phyloP scores from a whole-genome alignment of 495 filamentous ascomycete species.

The Xylaria bambusicola region DNA sequence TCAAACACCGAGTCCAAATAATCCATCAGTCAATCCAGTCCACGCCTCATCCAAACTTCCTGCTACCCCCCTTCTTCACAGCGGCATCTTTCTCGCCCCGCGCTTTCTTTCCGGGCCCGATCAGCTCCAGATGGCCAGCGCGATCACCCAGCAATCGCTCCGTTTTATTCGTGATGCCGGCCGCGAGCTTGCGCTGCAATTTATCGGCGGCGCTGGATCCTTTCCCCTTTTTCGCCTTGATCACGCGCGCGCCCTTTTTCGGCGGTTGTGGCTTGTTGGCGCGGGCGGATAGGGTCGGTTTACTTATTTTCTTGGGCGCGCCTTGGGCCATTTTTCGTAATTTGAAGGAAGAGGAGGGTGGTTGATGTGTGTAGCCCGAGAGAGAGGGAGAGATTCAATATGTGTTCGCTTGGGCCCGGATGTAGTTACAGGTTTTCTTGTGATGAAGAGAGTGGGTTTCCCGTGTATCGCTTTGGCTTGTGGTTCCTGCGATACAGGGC shows the following conservation, averaged over 20 bases:
- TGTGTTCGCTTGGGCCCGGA: too few species aligned
- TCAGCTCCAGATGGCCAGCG: constrained; percentile 51
- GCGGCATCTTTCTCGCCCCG: constrained; percentile 30
- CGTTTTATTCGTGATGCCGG: constrained; percentile 45
- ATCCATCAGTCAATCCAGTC: too few species aligned
- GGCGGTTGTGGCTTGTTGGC: constrained; percentile 38
- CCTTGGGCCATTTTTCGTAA: constrained; percentile 47
- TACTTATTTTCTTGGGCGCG: constrained; percentile 39
- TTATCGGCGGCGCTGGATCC: constrained; percentile 41
- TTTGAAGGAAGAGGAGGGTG: constrained; percentile 3
- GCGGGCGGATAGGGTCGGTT: constrained; percentile 24
- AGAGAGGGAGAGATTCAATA: too few species aligned
- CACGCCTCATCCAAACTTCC: constrained; percentile 50
- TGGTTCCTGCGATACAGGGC: too few species aligned
- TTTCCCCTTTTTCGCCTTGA: constrained; percentile 43
- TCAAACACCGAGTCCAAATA: too few species aligned
- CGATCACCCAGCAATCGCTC: constrained; percentile 50
- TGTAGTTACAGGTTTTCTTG: too few species aligned
- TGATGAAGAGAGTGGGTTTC: too few species aligned
- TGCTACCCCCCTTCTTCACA: constrained; percentile 43
- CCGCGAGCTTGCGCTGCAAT: constrained; percentile 43
- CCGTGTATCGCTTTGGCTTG: too few species aligned
- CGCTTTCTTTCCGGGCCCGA: constrained; percentile 43
- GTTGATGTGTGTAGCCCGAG: too few species aligned
- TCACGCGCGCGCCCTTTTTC: constrained; percentile 36